Evolutionary conservation across 805 yeast species (phyloP).

Genomic region (Peterozyma toletana): DNA sequence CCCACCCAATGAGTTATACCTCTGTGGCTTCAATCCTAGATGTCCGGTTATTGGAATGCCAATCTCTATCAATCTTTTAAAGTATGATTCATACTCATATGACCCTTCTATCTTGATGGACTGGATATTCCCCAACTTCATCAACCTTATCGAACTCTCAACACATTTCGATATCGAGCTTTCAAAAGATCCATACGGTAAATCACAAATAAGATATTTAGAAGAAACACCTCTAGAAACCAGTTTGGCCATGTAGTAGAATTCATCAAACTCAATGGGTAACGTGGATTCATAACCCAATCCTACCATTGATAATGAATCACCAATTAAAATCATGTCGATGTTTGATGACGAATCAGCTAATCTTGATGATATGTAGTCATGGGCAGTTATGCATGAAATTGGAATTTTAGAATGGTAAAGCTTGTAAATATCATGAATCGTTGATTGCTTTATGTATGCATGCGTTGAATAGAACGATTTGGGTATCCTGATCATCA

Average conservation of each 20-base stretch:
- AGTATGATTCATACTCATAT: constrained; percentile 42
- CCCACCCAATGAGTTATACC: constrained; percentile 74
- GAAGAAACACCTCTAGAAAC: constrained; percentile 63
- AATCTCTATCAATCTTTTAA: constrained; percentile 46
- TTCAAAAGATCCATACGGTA: constrained; percentile 88
- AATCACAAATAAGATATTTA: constrained; percentile 72
- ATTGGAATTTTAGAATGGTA: constrained; percentile 16
- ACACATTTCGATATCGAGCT: constrained; percentile 55
- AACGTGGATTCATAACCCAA: constrained; percentile 76
- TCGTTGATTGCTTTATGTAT: constrained; percentile 13
- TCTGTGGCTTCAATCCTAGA: constrained; percentile 88
- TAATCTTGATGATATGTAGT: constrained; percentile 65
- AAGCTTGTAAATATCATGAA: constrained; percentile 14
- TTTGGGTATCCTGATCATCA: too few relatives aligned
- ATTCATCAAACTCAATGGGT: constrained; percentile 72
- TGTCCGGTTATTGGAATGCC: constrained; percentile 93
- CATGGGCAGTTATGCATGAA: constrained; percentile 73
- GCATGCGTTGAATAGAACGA: constrained; percentile 2
- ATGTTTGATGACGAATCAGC: constrained; percentile 56
- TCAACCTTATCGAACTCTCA: constrained; percentile 43
- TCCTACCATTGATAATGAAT: constrained; percentile 88
- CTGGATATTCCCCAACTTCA: constrained; percentile 52
- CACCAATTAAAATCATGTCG: constrained; percentile 80
- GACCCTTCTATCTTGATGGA: constrained; percentile 89
- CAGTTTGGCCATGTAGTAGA: constrained; percentile 67